phyloP scores from a whole-genome alignment of 78 protist species.

The Tieghemostelium lacteum region DNA sequence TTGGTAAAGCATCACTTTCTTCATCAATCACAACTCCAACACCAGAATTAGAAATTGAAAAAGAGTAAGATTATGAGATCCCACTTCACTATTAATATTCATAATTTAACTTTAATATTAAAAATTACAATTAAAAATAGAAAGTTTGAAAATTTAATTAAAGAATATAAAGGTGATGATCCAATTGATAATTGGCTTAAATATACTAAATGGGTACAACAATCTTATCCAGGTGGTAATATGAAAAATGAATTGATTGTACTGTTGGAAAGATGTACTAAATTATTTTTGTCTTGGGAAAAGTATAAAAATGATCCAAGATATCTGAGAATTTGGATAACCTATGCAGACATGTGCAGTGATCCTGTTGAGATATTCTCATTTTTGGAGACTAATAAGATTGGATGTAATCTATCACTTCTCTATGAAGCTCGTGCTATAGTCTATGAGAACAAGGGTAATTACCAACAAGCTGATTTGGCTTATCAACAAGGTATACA shows the following conservation, averaged over 20 bases:
- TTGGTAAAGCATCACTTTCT: neutral
- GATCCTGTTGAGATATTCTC: conserved; percentile 76
- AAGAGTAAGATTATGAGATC: too few relatives aligned
- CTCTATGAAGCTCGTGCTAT: conserved; percentile 79
- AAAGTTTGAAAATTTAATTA: conserved; percentile 54
- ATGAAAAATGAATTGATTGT: conserved; percentile 61
- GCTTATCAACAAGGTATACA: conserved; percentile 53
- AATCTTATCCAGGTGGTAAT: conserved; percentile 61
- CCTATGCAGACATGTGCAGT: conserved; percentile 80
- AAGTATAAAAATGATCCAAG: conserved; percentile 65
- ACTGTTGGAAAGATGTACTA: conserved; percentile 66
- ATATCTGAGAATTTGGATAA: conserved; percentile 71
- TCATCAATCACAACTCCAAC: neutral
- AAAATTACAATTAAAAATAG: neutral
- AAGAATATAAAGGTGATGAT: conserved; percentile 72
- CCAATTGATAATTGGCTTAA: conserved; percentile 73
- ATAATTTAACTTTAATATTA: neutral
- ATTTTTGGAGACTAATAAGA: conserved; percentile 39
- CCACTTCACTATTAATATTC: neutral
- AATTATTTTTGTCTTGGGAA: conserved; percentile 17
- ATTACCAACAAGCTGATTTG: conserved; percentile 64
- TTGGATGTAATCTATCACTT: conserved; percentile 47
- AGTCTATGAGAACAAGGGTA: conserved; percentile 64
- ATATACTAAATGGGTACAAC: conserved; percentile 79
- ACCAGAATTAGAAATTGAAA: conserved; percentile 40